Conservation (phyloP, 331 rosid species). For the Saraca asoca region DNA sequence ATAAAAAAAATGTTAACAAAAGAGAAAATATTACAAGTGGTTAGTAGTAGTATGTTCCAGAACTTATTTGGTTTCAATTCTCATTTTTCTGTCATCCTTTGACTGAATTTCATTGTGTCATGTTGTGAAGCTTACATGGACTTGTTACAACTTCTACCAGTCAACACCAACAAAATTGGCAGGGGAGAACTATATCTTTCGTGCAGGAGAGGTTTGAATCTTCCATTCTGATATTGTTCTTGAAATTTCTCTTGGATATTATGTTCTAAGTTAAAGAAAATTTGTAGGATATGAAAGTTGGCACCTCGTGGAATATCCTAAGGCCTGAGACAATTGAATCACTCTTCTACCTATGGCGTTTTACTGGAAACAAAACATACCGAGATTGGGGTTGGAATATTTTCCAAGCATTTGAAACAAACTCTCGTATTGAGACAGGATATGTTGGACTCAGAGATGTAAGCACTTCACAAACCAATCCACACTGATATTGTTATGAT, state of each 20-base stretch:
- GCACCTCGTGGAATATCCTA: constrained; percentile 93
- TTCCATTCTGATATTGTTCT: constrained; percentile 23
- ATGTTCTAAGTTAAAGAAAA: constrained; percentile 35
- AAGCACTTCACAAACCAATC: constrained; percentile 41
- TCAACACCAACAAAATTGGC: constrained; percentile 91
- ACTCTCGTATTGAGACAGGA: constrained; percentile 82
- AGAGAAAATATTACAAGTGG: background rate
- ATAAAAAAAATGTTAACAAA: background rate
- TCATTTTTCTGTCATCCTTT: constrained; percentile 11
- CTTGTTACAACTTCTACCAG: constrained; percentile 95
- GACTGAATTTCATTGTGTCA: constrained; percentile 11
- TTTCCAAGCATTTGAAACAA: constrained; percentile 90
- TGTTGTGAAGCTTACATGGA: constrained; percentile 87
- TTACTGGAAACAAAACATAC: constrained; percentile 93
- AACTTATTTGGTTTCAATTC: constrained; percentile 23
- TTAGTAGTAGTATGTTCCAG: constrained; percentile 1
- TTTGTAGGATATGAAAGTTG: constrained; percentile 82
- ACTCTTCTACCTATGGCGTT: constrained; percentile 91
- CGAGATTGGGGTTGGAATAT: constrained; percentile 99
- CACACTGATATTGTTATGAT: background rate
- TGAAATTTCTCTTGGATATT: constrained; percentile 13
- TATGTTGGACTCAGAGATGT: constrained; percentile 97
- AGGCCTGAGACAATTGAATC: constrained; percentile 98
- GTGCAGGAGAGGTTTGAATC: constrained; percentile 68
- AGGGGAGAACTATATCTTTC: constrained; percentile 89